Evolutionary conservation across 2,329 filamentous ascomycete genomes (phyloP).

Genomic region (Xylaria sp.): DNA sequence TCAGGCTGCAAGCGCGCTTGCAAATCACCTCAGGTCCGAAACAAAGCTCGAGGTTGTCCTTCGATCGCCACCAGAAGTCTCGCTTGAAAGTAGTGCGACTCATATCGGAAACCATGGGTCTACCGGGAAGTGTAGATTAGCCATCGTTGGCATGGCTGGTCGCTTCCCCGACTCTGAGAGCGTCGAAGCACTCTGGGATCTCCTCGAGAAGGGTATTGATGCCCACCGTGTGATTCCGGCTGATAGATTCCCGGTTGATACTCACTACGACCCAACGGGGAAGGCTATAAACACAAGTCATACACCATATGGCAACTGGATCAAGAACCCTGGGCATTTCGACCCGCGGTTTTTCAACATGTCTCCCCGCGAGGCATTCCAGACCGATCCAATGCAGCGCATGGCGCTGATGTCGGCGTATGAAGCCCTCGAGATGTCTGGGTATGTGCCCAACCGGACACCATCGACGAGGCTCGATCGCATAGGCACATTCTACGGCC

Average conservation of each 20-base stretch:
- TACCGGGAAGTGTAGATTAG: constrained; percentile 73
- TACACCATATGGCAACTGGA: constrained; percentile 79
- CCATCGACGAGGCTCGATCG: constrained; percentile 72
- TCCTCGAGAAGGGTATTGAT: constrained; percentile 79
- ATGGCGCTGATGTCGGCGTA: constrained; percentile 81
- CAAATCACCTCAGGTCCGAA: constrained; percentile 56
- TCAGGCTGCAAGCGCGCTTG: constrained; percentile 60
- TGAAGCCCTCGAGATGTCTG: constrained; percentile 84
- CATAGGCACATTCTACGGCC: constrained; percentile 80
- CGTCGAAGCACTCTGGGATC: constrained; percentile 78
- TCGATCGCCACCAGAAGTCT: constrained; percentile 52
- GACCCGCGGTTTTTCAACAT: constrained; percentile 90
- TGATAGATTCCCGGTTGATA: constrained; percentile 79
- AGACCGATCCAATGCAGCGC: constrained; percentile 85
- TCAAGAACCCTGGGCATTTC: constrained; percentile 80
- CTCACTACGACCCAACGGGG: constrained; percentile 76
- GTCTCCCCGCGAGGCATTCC: constrained; percentile 81
- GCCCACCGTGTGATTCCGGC: constrained; percentile 75
- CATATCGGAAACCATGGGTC: constrained; percentile 61
- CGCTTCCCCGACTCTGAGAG: constrained; percentile 79
- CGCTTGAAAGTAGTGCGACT: constrained; percentile 51
- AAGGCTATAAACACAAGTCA: constrained; percentile 81
- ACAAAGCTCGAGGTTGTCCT: constrained; percentile 58
- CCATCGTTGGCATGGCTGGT: constrained; percentile 85
- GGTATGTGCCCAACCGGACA: constrained; percentile 78